Evolutionary conservation across 2,329 filamentous ascomycete species (phyloP).

Genomic region (Xylariaceae sp.): DNA sequence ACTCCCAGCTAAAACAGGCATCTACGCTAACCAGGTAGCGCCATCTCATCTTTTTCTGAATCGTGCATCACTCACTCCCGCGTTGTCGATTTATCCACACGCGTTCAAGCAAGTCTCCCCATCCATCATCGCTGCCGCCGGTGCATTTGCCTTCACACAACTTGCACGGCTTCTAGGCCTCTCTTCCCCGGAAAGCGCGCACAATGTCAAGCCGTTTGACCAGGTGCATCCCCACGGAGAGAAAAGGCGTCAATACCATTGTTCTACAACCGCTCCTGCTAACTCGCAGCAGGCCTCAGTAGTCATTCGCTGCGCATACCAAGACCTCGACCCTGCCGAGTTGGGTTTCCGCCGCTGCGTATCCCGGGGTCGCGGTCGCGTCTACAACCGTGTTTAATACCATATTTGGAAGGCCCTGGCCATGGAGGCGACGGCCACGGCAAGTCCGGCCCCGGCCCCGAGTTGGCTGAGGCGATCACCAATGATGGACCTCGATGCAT

Average conservation of each 20-base stretch:
- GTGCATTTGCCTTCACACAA: too few relatives aligned
- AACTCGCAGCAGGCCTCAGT: neutral
- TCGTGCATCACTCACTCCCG: too few relatives aligned
- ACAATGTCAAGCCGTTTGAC: neutral
- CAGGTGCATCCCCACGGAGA: neutral
- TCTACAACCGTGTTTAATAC: neutral
- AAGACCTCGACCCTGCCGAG: neutral
- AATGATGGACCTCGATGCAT: neutral
- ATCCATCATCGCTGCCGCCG: neutral
- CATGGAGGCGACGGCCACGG: conserved; percentile 6
- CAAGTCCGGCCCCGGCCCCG: neutral
- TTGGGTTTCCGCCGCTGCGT: neutral
- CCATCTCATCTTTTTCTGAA: too few relatives aligned
- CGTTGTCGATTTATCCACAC: too few relatives aligned
- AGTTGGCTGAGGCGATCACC: neutral
- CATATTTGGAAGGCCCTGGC: neutral
- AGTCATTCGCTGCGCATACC: neutral
- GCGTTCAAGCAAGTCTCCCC: too few relatives aligned
- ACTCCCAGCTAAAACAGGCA: too few relatives aligned
- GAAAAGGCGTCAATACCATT: neutral
- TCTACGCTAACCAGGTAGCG: too few relatives aligned
- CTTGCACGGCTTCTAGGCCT: too few relatives aligned
- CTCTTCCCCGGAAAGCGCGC: neutral
- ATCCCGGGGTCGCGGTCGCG: neutral
- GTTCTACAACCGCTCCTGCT: neutral